Conservation (phyloP, 345 rosid genomes). For the Noccaea caerulescens region DNA sequence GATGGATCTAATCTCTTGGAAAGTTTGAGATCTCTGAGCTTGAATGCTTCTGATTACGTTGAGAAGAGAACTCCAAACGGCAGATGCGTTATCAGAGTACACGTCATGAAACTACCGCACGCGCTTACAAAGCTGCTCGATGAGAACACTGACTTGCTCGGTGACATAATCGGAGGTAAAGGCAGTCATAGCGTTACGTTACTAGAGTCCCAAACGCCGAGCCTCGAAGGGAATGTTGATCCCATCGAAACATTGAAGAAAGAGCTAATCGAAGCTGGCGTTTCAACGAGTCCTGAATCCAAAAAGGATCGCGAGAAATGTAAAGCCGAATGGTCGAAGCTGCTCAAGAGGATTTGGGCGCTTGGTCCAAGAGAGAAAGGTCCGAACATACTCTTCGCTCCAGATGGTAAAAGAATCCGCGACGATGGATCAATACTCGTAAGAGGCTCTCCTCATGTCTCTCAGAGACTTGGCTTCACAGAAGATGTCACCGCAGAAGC, state of each 20-base stretch:
- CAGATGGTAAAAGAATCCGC: slow-evolving; percentile 51
- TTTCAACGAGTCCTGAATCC: slow-evolving; percentile 49
- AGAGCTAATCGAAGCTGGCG: slow-evolving; percentile 62
- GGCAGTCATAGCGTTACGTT: slow-evolving; percentile 53
- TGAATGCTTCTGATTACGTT: slow-evolving; percentile 56
- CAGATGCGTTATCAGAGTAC: slow-evolving; percentile 72
- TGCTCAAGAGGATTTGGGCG: slow-evolving; percentile 83
- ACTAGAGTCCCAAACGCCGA: slow-evolving; percentile 51
- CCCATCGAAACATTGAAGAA: slow-evolving; percentile 61
- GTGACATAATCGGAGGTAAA: slow-evolving; percentile 69
- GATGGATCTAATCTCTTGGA: slow-evolving; percentile 64
- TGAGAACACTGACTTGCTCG: slow-evolving; percentile 75
- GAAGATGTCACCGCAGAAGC: slow-evolving; percentile 49
- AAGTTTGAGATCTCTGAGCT: slow-evolving; percentile 60
- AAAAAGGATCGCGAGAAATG: slow-evolving; percentile 72
- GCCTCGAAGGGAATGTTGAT: slow-evolving; percentile 49
- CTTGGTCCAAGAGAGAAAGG: slow-evolving; percentile 93
- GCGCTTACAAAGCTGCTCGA: slow-evolving; percentile 77
- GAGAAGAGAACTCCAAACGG: slow-evolving; percentile 84
- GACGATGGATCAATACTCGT: slow-evolving; percentile 57
- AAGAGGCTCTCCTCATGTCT: slow-evolving; percentile 69
- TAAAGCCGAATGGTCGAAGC: slow-evolving; percentile 66
- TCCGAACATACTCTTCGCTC: slow-evolving; percentile 85
- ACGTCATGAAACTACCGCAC: slow-evolving; percentile 80
- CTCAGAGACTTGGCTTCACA: slow-evolving; percentile 70